Evolutionary conservation across 2,329 filamentous ascomycete species (phyloP).

Genomic region (Chaetoscypha palmicola): DNA sequence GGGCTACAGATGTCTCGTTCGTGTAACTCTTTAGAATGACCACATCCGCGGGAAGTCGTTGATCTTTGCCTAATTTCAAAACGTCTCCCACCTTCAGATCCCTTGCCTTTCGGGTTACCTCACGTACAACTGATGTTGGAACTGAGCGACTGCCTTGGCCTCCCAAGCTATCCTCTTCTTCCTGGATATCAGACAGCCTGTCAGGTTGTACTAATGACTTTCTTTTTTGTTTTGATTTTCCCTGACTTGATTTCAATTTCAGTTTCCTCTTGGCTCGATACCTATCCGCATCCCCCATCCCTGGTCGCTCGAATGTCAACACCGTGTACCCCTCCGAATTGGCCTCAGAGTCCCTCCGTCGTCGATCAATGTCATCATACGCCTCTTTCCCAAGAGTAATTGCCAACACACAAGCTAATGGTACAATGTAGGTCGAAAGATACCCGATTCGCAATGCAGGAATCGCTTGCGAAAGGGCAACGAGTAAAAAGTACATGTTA

Average conservation of each 20-base stretch:
- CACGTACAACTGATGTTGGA: conserved; percentile 48
- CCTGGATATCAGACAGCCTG: conserved; percentile 58
- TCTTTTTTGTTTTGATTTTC: conserved; percentile 35
- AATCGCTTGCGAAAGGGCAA: conserved; percentile 89
- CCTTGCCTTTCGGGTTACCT: conserved; percentile 72
- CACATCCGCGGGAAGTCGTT: conserved; percentile 89
- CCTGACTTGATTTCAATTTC: conserved; percentile 44
- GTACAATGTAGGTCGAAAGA: conserved; percentile 87
- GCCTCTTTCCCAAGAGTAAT: conserved; percentile 97
- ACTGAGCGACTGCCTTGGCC: conserved; percentile 33
- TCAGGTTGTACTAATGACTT: conserved; percentile 31
- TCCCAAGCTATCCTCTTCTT: conserved; percentile 56
- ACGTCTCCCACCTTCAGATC: conserved; percentile 93
- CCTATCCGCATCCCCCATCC: conserved; percentile 28
- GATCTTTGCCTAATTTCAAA: conserved; percentile 85
- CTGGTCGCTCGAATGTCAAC: conserved; percentile 60
- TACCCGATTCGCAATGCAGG: conserved; percentile 87
- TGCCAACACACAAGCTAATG: conserved; percentile 80
- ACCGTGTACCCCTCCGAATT: conserved; percentile 87
- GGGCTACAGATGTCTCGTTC: conserved; percentile 40
- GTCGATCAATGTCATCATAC: conserved; percentile 80
- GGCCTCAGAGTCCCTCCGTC: conserved; percentile 83
- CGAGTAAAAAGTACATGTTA: conserved; percentile 97
- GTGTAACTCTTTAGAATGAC: conserved; percentile 80
- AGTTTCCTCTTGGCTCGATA: conserved; percentile 37